Evolutionary conservation across 257 asterid genomes (phyloP), one percentile per base, ranked within the genome.

Genomic region (Hygrophila difformis): DNA sequence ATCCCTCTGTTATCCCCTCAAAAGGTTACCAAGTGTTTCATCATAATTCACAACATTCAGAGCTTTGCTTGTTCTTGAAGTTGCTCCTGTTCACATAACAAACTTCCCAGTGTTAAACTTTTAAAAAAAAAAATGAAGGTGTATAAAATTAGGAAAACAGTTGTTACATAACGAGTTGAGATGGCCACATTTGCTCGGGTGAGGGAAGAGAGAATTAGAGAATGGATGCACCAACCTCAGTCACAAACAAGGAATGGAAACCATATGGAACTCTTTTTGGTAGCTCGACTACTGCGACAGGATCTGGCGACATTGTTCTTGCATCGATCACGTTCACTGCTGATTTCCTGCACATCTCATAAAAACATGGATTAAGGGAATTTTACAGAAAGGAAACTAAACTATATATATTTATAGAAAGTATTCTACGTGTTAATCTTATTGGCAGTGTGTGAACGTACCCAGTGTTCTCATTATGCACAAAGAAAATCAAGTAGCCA

Each of bases 401-500:
- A 26, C 31, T 26, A 8, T 26, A 8, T 26, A 5, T 8, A 5
- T 26, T 26, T 26, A 8, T 26, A 26, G 31, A 8, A 26, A 26
- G 8, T 26, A 8, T 8, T 26, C 8, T 26, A 26, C 8, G 31
- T 26, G 31, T 26, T 26, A 3, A 26, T 26, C n/a, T n/a, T n/a
- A n/a, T 26, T 26, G 8, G 31, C 8, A 26, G 4, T 26, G 31
- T 26, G 4, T 26, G 4, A 26, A 26, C 7, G 43, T 91, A 91
- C 96, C 96, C 96, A 0, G 94, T 78, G 42, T 65, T 74, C 73
- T 82, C 96, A 56, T 91, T 84, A 52, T 86, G 93, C 19, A 40
- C 77, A 43, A 91, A 91, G 93, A 75, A 80, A 55, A 91, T 91
- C 79, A 91, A 72, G 84, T 86, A 86, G 61, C 98, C 98, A 63